phyloP scores from a whole-genome alignment of 2,329 filamentous ascomycete species.

The Pyrenochaeta sp. region DNA sequence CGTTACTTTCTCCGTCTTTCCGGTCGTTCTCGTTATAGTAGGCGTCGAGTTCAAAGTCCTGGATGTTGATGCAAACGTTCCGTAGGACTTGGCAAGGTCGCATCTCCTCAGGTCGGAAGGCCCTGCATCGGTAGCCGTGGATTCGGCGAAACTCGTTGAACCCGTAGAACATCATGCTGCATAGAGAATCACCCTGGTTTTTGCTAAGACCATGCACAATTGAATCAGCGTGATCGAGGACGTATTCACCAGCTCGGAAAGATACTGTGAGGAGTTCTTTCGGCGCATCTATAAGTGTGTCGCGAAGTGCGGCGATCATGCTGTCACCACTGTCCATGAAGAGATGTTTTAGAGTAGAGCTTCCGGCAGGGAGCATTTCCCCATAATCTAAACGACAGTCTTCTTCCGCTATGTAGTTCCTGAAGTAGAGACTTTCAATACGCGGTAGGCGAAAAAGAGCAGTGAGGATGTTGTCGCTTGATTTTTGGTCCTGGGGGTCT shows the following conservation, averaged over 20 bases:
- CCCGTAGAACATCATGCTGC: conserved; percentile 18
- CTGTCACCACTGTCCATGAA: conserved; percentile 16
- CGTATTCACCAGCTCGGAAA: conserved; percentile 8
- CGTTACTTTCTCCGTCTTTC: not conserved
- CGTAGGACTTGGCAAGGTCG: not conserved
- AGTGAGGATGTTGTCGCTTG: not conserved
- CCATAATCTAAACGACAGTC: conserved; percentile 4
- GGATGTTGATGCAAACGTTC: conserved; percentile 5
- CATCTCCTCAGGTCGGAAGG: conserved; percentile 11
- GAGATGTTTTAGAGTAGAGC: conserved; percentile 13
- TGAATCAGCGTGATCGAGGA: conserved; percentile 2
- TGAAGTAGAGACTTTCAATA: conserved; percentile 16
- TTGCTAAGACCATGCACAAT: not conserved
- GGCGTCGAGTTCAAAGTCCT: conserved; percentile 6
- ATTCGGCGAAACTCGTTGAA: not conserved
- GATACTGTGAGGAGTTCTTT: conserved; percentile 8
- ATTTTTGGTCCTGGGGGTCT: too few species aligned
- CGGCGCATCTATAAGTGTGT: conserved; percentile 1
- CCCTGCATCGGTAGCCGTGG: conserved; percentile 6
- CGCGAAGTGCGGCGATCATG: not conserved
- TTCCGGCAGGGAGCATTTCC: not conserved
- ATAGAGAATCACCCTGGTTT: conserved; percentile 1
- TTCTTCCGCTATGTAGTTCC: not conserved
- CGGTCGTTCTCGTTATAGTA: not conserved
- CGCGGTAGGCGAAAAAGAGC: conserved; percentile 11